Conservation (phyloP, 129 eudicot species). For the Flaveria robusta region DNA sequence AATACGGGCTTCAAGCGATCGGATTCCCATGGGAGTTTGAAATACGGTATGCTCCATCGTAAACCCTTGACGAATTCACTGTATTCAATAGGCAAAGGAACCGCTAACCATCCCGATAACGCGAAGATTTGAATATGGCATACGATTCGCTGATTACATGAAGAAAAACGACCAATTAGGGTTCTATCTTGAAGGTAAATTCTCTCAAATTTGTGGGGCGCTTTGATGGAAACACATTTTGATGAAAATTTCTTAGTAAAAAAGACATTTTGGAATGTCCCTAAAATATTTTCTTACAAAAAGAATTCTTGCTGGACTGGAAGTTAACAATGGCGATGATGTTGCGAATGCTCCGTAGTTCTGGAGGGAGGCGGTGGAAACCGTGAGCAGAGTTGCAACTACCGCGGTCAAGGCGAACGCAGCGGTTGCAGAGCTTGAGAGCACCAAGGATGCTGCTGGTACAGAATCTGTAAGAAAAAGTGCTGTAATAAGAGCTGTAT, state of each 20-base stretch:
- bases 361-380: slow-evolving; percentile 72
- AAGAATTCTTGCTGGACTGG: slow-evolving; percentile 70
- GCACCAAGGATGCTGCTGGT: slow-evolving; percentile 53
- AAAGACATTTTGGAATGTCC: not conserved
- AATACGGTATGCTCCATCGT: slow-evolving; percentile 92
- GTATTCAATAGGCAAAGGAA: slow-evolving; percentile 79
- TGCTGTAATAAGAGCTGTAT: no score
- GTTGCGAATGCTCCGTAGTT: slow-evolving; percentile 63
- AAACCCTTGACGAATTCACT: slow-evolving; percentile 72
- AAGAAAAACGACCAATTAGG: slow-evolving; percentile 16
- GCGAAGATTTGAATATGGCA: slow-evolving; percentile 87
- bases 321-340: slow-evolving; percentile 49
- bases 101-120: slow-evolving; percentile 81
- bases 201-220: no score
- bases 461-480: slow-evolving; percentile 52
- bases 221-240: no score
- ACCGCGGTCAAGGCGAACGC: slow-evolving; percentile 61
- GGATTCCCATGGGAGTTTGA: slow-evolving; percentile 83
- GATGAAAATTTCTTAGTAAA: not conserved
- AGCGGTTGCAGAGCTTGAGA: slow-evolving; percentile 62
- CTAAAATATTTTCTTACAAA: slow-evolving; percentile 55
- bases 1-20: slow-evolving; percentile 38
- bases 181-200: not conserved
- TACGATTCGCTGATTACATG: slow-evolving; percentile 64
- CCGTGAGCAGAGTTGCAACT: slow-evolving; percentile 64